Percentiles rank a stretch among this genome's conserved stretches.
Evolutionary conservation across 805 yeast species (phyloP).

Genomic region (Candida boleticola): DNA sequence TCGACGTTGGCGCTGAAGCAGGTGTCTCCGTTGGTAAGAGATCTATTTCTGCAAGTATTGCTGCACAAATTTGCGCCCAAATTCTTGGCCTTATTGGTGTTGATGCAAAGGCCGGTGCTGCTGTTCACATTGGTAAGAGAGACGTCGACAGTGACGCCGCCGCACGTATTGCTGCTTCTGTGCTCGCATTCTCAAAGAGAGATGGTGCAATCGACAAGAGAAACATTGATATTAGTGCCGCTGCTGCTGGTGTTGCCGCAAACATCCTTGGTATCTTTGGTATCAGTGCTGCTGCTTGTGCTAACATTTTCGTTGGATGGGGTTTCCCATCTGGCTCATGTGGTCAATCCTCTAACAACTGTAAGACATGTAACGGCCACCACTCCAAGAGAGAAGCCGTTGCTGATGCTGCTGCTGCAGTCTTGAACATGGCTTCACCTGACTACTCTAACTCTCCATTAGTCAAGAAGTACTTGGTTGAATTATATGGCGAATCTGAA

Average conservation of each 20-base stretch:
- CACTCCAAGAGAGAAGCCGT: not conserved
- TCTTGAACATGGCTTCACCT: not conserved
- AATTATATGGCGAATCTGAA: not conserved
- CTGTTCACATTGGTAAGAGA: conserved; percentile 3
- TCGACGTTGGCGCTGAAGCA: conserved; percentile 8
- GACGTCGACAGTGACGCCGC: conserved; percentile 9
- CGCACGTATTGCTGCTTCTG: conserved; percentile 7
- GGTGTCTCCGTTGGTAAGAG: conserved; percentile 11
- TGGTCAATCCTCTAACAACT: not conserved
- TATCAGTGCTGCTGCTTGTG: conserved; percentile 9
- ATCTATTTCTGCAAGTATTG: conserved; percentile 7
- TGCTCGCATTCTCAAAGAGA: not conserved
- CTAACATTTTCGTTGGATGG: conserved; percentile 3
- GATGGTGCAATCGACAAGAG: conserved; percentile 8
- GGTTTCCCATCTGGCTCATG: not conserved
- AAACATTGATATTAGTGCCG: conserved; percentile 8
- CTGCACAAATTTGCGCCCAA: conserved; percentile 8
- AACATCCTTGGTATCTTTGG: conserved; percentile 10
- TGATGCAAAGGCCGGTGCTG: conserved; percentile 12
- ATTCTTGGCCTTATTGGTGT: conserved; percentile 10
- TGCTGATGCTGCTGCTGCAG: not conserved
- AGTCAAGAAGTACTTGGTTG: conserved; percentile 1
- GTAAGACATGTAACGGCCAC: not conserved
- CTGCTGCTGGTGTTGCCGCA: conserved; percentile 9
- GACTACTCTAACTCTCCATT: not conserved